Conservation (phyloP, 345 rosid genomes). For the Populus tremula region DNA sequence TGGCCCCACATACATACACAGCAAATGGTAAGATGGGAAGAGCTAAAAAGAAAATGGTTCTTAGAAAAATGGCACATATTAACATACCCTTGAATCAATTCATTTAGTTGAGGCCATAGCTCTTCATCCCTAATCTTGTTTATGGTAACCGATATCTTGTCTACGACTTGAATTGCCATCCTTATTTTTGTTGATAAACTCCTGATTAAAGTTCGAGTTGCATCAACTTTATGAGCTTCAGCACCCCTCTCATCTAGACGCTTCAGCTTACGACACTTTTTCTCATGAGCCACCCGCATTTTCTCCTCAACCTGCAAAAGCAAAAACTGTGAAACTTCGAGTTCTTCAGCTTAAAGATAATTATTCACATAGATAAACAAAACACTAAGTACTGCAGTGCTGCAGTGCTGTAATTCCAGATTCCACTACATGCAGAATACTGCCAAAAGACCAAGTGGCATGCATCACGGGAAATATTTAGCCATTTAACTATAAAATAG, state of each 20-base stretch:
- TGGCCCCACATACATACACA: not conserved
- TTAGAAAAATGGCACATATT: slow-evolving; percentile 5
- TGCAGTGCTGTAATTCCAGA: not conserved
- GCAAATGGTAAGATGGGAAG: not conserved
- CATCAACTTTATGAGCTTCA: slow-evolving; percentile 58
- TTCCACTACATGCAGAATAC: slow-evolving; percentile 7
- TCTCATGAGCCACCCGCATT: slow-evolving; percentile 74
- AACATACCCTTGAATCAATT: slow-evolving; percentile 81
- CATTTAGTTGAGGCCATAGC: slow-evolving; percentile 85
- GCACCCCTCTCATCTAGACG: slow-evolving; percentile 82
- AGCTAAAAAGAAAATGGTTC: not conserved
- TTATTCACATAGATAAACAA: not conserved
- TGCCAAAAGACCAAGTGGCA: not conserved
- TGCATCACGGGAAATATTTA: not conserved
- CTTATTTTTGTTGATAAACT: slow-evolving; percentile 73
- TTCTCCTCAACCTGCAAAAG: slow-evolving; percentile 79
- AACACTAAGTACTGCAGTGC: not conserved
- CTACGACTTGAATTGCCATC: slow-evolving; percentile 86
- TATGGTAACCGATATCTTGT: slow-evolving; percentile 73
- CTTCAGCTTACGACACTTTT: slow-evolving; percentile 65
- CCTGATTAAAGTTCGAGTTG: slow-evolving; percentile 52
- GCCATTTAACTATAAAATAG: not conserved
- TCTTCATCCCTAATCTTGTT: slow-evolving; percentile 96
- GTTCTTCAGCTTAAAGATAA: slow-evolving; percentile 2
- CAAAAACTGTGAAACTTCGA: slow-evolving; percentile 2